Evolutionary conservation across 2,329 filamentous ascomycete genomes (phyloP), one percentile per base, ranked within the genome.

Genomic region (Boeremia lycopersici): DNA sequence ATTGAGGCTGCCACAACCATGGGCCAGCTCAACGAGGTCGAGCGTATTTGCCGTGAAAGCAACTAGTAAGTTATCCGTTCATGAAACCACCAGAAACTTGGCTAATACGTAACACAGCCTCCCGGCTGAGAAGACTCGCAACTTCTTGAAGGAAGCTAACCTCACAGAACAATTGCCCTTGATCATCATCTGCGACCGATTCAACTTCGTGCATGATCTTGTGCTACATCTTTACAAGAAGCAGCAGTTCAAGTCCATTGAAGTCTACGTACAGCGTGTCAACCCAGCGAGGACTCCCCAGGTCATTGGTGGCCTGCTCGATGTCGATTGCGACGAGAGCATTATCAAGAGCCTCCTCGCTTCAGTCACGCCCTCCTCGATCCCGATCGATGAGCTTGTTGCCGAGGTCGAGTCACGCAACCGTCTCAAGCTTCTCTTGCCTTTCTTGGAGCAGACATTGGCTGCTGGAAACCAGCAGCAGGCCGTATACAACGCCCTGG

Each of bases 121-220:
- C 78, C 93, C 97, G 75, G 84, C 92, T 0, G 92, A 97, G 77
- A 96, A 96, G 82, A 91, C 97, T 53, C 97, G 97, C 84, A 99
- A 99, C 81, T 99, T 98, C 85, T 81, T 99, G 59, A 99, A 99
- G 81, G 96, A 99, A 75, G 93, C 95, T 49, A 89, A 88, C 63
- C 82, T 99, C 39, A 87, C 89, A 2, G 95, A 99, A 76, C 93
- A 97, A 79, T 84, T 99, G 38, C 95, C 95, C 38, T 82, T 99
- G 49, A 99, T 99, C 78, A 97, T 98, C 67, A 92, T 99, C 55
- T 99, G 96, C 78, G 95, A 99, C 74, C 91, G 93, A n/a, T 97
- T 96, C 84, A 96, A 98, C 81, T 96, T 99, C 71, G 91, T 98
- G 36, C 95, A 99, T 72, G 95, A 99, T 71, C 79, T 99, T 71